These are phyloP conservation scores for Cercospora nicotianae DNA, from an alignment of 2,329 filamentous ascomycete species.

Conservation along the genomic window DNA sequence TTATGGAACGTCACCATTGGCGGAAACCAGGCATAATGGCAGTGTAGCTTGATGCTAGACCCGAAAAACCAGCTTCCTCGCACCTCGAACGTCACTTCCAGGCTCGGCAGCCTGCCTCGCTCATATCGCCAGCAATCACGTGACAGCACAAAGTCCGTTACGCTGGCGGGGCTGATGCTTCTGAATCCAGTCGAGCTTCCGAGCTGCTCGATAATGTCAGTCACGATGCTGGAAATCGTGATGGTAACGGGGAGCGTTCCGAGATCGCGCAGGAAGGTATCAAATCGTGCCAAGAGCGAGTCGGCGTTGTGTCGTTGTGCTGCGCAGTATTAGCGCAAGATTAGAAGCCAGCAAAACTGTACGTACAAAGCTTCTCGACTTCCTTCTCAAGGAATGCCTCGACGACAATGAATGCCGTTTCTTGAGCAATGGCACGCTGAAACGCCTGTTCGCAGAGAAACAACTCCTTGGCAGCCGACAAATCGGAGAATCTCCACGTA, in stretches of 20 bases:
- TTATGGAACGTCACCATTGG: constrained; percentile 25
- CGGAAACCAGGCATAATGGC: constrained; percentile 27
- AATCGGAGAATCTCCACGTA: constrained; percentile 28
- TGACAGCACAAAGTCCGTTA: constrained; percentile 25
- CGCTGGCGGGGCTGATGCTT: background rate
- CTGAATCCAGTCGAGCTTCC: constrained; percentile 6
- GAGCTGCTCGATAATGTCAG: constrained; percentile 25
- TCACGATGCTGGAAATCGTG: constrained; percentile 26
- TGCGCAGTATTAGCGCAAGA: background rate
- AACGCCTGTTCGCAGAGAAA: constrained; percentile 35
- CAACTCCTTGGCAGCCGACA: constrained; percentile 27
- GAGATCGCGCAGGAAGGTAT: constrained; percentile 18
- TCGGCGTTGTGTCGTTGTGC: background rate
- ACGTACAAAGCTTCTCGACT: background rate
- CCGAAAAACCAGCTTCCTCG: background rate
- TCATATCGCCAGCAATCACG: constrained; percentile 29
- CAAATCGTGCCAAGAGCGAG: constrained; percentile 15
- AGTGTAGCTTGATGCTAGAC: constrained; percentile 19
- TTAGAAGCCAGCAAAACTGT: background rate
- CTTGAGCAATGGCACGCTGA: constrained; percentile 27
- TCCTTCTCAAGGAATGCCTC: constrained; percentile 29
- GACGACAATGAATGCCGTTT: constrained; percentile 28
- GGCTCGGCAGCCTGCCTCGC: constrained; percentile 14
- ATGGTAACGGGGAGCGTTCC: constrained; percentile 29
- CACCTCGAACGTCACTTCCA: constrained; percentile 27